Evolutionary conservation across 805 yeast species (phyloP), one percentile per base, ranked within the genome.

Genomic region (Blastobotrys mokoenaii): DNA sequence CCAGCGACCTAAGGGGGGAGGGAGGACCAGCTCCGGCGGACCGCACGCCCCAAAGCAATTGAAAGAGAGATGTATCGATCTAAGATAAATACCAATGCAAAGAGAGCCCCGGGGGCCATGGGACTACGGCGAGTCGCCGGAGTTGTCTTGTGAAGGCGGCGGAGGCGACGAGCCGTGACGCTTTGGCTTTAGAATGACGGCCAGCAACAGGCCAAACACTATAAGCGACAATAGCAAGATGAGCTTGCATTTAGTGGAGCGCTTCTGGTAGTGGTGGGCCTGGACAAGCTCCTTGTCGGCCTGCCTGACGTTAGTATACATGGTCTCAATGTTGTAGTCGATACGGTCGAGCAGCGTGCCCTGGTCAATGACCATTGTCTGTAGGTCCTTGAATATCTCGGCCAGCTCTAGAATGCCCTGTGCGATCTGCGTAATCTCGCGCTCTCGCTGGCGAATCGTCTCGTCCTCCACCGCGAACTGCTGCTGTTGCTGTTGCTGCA

Each of bases 391-490:
- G 69, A 93, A 93, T 38, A 93, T 90, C 1, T 90, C 86, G 27
- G 94, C 84, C 1, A 93, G 85, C 61, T 93, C 99, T 35, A 90
- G 68, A 38, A 93, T 95, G 43, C 97, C 96, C 70, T 85, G 86
- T 3, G 98, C 97, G 44, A 93, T 73, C 53, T 83, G 84, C 29
- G 84, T 83, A 44, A 93, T 93, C 58, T 90, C 98, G 44, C 80
- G 76, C 58, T 93, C 98, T 44, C 98, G 72, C 54, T 84, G 86
- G 45, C 77, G 74, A 32, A 84, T 62, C 44, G 66, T 63, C 20
- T 65, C 63, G 47, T 70, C 73, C 33, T 68, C 64, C 4, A 71
- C 55, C 12, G 43, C 32, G 8, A 48, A 50, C 36, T 46, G 40
- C 39, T 30, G 59, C 46, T 45, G 62, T 45, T 59, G 70, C 42